A percentile compares a stretch with the other conserved stretches of the same genome.
phyloP scores from a whole-genome alignment of 2,329 filamentous ascomycete genomes.

The Thelonectria discophora region DNA sequence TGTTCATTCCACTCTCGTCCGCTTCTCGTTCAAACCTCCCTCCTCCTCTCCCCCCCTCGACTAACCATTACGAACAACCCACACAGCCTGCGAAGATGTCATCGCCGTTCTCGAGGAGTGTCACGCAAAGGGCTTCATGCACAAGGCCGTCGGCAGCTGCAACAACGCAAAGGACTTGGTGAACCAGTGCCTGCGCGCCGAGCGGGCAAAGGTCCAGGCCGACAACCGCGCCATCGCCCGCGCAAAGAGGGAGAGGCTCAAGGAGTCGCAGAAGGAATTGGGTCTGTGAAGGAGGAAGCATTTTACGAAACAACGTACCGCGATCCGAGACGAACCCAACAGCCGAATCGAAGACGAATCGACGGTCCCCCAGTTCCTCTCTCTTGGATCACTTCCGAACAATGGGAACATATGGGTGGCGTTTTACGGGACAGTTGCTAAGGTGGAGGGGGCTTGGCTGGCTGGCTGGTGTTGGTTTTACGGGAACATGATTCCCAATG shows the following conservation, averaged over 20 bases:
- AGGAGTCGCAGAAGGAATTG: conserved; percentile 71
- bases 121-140: conserved; percentile 89
- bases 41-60: not conserved
- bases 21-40: too few relatives aligned
- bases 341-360: too few relatives aligned
- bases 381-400: conserved; percentile 14
- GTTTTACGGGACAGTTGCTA: conserved; percentile 24
- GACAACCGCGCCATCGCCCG: conserved; percentile 75
- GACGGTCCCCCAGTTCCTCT: not conserved
- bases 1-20: conserved; percentile 56
- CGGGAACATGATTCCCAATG: conserved; percentile 22
- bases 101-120: conserved; percentile 96
- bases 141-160: conserved; percentile 91
- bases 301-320: not conserved
- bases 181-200: conserved; percentile 82
- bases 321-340: not conserved
- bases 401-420: conserved; percentile 30
- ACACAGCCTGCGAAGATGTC: conserved; percentile 88
- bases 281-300: conserved; percentile 43
- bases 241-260: conserved; percentile 75
- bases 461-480: conserved; percentile 10
- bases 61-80: conserved; percentile 32
- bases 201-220: conserved; percentile 80
- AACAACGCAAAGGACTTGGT: conserved; percentile 86
- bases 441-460: not conserved